Conservation (phyloP, 345 rosid genomes). For the Corchorus olitorius region DNA sequence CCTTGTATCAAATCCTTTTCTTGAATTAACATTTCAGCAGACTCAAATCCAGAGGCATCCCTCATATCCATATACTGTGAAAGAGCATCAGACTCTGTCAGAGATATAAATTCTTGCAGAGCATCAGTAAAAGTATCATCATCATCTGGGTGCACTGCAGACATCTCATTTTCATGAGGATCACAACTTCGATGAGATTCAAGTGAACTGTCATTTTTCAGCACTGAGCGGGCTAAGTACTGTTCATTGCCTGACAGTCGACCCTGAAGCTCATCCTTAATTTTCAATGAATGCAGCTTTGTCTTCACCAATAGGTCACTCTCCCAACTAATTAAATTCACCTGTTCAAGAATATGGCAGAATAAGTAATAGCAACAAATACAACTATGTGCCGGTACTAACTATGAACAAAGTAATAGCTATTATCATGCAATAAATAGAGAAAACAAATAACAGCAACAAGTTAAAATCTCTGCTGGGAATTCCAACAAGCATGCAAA, state of each 20-base stretch:
- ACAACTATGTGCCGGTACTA: neutral
- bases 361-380: slow-evolving; percentile 14
- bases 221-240: slow-evolving; percentile 80
- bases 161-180: slow-evolving; percentile 41
- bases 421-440: no score
- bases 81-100: slow-evolving; percentile 53
- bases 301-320: slow-evolving; percentile 70
- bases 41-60: slow-evolving; percentile 48
- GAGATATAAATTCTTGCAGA: slow-evolving; percentile 78
- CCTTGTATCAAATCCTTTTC: slow-evolving; percentile 54
- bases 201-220: slow-evolving; percentile 55
- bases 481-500: neutral
- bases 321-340: slow-evolving; percentile 67
- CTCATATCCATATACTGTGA: slow-evolving; percentile 46
- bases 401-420: neutral
- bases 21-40: slow-evolving; percentile 46
- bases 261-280: slow-evolving; percentile 92
- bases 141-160: slow-evolving; percentile 58
- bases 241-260: slow-evolving; percentile 50
- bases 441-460: neutral
- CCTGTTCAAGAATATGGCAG: slow-evolving; percentile 44
- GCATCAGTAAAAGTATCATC: slow-evolving; percentile 90
- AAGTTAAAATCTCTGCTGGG: neutral
- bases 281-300: slow-evolving; percentile 88
- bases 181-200: slow-evolving; percentile 37